phyloP scores from a whole-genome alignment of 2,329 filamentous ascomycete species.

The Hymenoscyphus fraxineus region DNA sequence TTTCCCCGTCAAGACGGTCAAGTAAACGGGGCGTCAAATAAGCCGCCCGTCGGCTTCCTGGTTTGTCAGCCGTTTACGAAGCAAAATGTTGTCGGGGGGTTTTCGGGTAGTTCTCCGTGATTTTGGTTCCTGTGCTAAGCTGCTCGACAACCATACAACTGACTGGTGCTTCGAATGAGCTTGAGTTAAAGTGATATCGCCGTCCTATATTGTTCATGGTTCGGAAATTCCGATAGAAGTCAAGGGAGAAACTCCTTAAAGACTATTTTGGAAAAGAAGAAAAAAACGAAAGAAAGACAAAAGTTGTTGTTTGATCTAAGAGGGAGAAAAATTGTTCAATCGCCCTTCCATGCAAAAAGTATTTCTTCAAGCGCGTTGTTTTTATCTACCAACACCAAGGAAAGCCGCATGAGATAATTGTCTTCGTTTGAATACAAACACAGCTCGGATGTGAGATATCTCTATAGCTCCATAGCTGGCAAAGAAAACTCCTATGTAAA shows the following conservation, averaged over 20 bases:
- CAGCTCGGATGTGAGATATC: background rate
- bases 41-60: background rate
- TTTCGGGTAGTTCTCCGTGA: background rate
- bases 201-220: background rate
- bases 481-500: too few relatives aligned
- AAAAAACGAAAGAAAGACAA: background rate
- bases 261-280: background rate
- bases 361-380: background rate
- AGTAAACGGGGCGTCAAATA: background rate
- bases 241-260: background rate
- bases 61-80: background rate
- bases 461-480: background rate
- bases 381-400: background rate
- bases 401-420: too few relatives aligned
- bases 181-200: background rate
- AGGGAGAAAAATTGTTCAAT: background rate
- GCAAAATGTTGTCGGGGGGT: background rate
- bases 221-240: background rate
- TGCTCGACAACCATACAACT: too few relatives aligned
- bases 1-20: background rate
- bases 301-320: background rate
- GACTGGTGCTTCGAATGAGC: background rate
- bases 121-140: too few relatives aligned
- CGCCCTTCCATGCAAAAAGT: background rate
- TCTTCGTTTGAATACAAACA: too few relatives aligned